Conservation (phyloP, 106 monocot species). For the Allium sativum region DNA sequence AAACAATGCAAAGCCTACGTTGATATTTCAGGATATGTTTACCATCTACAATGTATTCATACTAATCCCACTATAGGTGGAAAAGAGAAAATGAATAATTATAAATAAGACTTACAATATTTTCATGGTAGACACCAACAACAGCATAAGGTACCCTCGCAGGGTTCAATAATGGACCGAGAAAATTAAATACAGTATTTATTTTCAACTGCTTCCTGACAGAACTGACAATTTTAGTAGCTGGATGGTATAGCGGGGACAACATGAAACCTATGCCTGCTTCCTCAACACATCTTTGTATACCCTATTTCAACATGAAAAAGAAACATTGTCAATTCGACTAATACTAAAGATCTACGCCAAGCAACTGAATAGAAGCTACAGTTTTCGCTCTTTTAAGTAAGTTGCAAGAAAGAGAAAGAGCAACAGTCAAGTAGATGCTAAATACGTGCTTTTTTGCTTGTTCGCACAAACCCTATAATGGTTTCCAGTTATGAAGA, state of each 20-base stretch:
- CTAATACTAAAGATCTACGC: no score
- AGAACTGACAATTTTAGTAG: constrained; percentile 80
- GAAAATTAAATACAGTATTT: constrained; percentile 94
- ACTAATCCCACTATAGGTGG: constrained; percentile 20
- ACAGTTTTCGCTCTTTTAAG: no score
- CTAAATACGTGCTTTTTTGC: no score
- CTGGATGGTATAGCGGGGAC: constrained; percentile 85
- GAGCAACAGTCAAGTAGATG: no score
- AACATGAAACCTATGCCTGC: constrained; percentile 93
- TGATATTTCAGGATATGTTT: no score
- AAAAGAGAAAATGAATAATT: constrained; percentile 31
- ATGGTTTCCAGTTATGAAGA: no score
- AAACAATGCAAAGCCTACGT: no score
- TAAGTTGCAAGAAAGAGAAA: no score
- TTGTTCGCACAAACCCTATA: no score
- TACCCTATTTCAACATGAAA: constrained; percentile 32
- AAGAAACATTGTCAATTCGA: neutral
- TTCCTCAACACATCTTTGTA: constrained; percentile 68
- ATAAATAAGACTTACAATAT: constrained; percentile 49
- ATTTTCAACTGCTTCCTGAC: constrained; percentile 93
- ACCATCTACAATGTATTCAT: no score
- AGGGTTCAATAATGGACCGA: constrained; percentile 95
- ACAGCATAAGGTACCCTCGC: constrained; percentile 78
- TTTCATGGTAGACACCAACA: constrained; percentile 85
- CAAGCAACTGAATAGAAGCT: no score